phyloP scores from a whole-genome alignment of 495 filamentous ascomycete genomes.

The Letharia lupina region DNA sequence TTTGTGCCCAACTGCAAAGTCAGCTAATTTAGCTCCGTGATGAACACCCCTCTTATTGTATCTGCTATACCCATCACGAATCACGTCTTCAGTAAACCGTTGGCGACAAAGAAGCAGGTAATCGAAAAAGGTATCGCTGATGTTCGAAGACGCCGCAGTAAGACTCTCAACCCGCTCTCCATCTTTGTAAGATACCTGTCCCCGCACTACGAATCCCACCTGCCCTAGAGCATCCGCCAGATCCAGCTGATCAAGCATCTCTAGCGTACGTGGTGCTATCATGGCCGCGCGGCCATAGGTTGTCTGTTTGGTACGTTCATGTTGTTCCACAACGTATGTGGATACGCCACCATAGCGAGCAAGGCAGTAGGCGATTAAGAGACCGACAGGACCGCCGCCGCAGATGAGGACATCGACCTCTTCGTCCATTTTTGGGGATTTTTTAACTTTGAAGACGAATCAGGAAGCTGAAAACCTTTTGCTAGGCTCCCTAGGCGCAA shows the following conservation, averaged over 20 bases:
- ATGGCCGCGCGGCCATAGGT: slow-evolving; percentile 22
- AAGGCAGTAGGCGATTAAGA: slow-evolving; percentile 72
- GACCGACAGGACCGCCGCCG: slow-evolving; percentile 78
- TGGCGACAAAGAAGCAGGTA: slow-evolving; percentile 37
- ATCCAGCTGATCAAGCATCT: slow-evolving; percentile 42
- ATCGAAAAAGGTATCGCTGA: slow-evolving; percentile 37
- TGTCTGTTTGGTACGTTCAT: slow-evolving; percentile 11
- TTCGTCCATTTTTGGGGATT: not conserved
- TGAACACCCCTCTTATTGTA: slow-evolving; percentile 19
- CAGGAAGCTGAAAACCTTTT: not conserved
- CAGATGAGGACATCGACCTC: slow-evolving; percentile 64
- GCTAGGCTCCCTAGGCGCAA: no score
- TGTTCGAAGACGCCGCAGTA: slow-evolving; percentile 31
- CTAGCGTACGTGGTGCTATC: slow-evolving; percentile 33
- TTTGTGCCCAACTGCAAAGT: not conserved
- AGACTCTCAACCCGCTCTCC: slow-evolving; percentile 32
- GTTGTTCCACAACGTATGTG: slow-evolving; percentile 15
- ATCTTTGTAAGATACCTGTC: slow-evolving; percentile 40
- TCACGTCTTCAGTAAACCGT: slow-evolving; percentile 37
- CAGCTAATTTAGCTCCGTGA: slow-evolving; percentile 6
- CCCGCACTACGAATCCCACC: slow-evolving; percentile 43
- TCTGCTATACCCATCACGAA: slow-evolving; percentile 28
- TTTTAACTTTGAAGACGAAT: no score
- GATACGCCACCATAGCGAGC: slow-evolving; percentile 48
- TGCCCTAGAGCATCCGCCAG: slow-evolving; percentile 39